These are phyloP conservation scores for Raphanus hybrid DNA, from an alignment of 441 rosid genomes.

Conservation along the genomic window DNA sequence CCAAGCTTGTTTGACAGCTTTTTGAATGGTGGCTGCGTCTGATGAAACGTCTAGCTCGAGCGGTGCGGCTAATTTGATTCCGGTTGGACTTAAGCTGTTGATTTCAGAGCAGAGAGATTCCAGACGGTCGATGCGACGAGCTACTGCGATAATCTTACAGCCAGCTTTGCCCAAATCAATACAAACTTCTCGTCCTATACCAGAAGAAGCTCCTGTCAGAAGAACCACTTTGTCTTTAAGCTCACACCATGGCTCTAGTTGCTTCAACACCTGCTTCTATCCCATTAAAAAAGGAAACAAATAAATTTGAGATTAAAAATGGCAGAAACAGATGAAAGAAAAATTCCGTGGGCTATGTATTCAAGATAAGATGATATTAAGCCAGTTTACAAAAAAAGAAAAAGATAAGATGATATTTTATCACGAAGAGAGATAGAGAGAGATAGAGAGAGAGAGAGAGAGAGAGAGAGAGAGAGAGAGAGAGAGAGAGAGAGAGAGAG, in stretches of 20 bases:
- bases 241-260: neutral
- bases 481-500: too few relatives aligned
- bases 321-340: too few relatives aligned
- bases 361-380: too few relatives aligned
- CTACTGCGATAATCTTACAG: neutral
- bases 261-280: neutral
- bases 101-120: constrained; percentile 1
- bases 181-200: neutral
- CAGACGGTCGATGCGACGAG: neutral
- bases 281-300: neutral
- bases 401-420: neutral
- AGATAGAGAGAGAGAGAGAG: too few relatives aligned
- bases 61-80: neutral
- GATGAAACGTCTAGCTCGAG: constrained; percentile 52
- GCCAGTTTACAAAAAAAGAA: too few relatives aligned
- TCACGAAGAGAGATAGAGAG: neutral
- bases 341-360: too few relatives aligned
- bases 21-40: constrained; percentile 52
- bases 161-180: neutral
- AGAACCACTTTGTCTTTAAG: constrained; percentile 3
- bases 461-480: too few relatives aligned
- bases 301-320: neutral
- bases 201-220: neutral
- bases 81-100: neutral
- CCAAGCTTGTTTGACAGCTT: constrained; percentile 58